Percentiles rank a stretch among this genome's conserved stretches.
phyloP scores from a whole-genome alignment of 1,284 basidiomycete genomes.

The Sparassis latifolia region DNA sequence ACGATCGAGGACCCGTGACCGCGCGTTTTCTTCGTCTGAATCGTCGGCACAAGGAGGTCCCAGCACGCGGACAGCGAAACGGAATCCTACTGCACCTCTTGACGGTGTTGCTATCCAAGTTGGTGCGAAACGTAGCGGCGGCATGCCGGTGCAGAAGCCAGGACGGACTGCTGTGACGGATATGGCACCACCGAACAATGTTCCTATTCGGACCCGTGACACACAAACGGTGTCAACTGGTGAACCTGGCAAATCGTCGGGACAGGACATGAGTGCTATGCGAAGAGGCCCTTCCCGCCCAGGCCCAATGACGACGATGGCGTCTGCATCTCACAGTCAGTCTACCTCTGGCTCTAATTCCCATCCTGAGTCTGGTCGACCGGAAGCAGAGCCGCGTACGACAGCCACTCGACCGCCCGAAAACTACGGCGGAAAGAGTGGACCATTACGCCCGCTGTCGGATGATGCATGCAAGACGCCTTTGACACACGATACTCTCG shows the following conservation, averaged over 20 bases:
- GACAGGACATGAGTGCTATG: no score
- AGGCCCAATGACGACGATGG: background rate
- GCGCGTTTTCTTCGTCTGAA: no score
- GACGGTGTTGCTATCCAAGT: background rate
- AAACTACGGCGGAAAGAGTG: slow-evolving; percentile 1
- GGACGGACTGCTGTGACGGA: background rate
- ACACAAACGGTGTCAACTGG: background rate
- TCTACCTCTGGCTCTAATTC: background rate
- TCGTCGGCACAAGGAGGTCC: no score
- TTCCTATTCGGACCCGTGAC: background rate
- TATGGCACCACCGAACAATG: slow-evolving; percentile 3
- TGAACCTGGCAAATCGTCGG: background rate
- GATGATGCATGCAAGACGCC: slow-evolving; percentile 6
- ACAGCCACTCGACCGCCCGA: background rate
- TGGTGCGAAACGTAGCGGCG: background rate
- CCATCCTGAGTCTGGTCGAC: no score
- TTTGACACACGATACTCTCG: slow-evolving; percentile 1
- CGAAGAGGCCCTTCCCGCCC: no score
- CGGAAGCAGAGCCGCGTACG: no score
- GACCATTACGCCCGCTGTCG: slow-evolving; percentile 9
- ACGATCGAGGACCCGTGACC: no score
- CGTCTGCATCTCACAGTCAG: background rate
- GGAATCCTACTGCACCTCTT: no score
- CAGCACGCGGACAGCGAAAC: no score
- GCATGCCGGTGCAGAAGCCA: background rate